A percentile compares a stretch with the other conserved stretches of the same genome.
Evolutionary conservation across 257 asterid species (phyloP).

Genomic region (Gentiana dahurica): DNA sequence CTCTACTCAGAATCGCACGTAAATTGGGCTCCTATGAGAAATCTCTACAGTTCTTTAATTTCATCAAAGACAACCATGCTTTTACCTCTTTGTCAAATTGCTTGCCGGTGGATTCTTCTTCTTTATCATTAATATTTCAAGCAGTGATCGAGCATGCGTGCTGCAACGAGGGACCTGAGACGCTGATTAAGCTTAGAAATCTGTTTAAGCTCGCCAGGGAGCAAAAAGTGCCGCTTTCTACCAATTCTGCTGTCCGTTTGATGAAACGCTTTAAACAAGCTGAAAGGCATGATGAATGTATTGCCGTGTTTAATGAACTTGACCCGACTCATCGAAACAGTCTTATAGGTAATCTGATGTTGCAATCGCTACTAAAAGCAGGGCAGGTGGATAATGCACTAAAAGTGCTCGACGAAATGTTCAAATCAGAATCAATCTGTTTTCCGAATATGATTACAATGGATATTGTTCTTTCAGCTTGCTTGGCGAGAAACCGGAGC

Average conservation of each 20-base stretch:
- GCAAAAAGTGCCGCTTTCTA: slow-evolving; percentile 29
- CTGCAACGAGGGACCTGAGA: slow-evolving; percentile 11
- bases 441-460: slow-evolving; percentile 40
- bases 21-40: slow-evolving; percentile 41
- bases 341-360: slow-evolving; percentile 33
- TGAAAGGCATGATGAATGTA: slow-evolving; percentile 39
- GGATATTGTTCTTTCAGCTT: slow-evolving; percentile 24
- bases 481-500: slow-evolving; percentile 28
- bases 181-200: slow-evolving; percentile 25
- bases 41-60: slow-evolving; percentile 48
- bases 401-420: slow-evolving; percentile 76
- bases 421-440: slow-evolving; percentile 16
- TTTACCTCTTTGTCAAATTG: slow-evolving; percentile 5
- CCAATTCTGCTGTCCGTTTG: slow-evolving; percentile 44
- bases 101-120: slow-evolving; percentile 3
- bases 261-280: slow-evolving; percentile 40
- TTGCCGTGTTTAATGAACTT: slow-evolving; percentile 26
- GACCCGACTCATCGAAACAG: slow-evolving; percentile 28
- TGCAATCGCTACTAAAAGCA: slow-evolving; percentile 27
- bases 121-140: slow-evolving; percentile 49
- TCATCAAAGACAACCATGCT: slow-evolving; percentile 22
- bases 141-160: slow-evolving; percentile 49
- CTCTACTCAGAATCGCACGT: slow-evolving; percentile 52
- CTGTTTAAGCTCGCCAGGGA: slow-evolving; percentile 36
- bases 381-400: slow-evolving; percentile 46